Base-by-base conservation (phyloP, 2,329 filamentous ascomycete species). In the Epichloe bromicola region DNA sequence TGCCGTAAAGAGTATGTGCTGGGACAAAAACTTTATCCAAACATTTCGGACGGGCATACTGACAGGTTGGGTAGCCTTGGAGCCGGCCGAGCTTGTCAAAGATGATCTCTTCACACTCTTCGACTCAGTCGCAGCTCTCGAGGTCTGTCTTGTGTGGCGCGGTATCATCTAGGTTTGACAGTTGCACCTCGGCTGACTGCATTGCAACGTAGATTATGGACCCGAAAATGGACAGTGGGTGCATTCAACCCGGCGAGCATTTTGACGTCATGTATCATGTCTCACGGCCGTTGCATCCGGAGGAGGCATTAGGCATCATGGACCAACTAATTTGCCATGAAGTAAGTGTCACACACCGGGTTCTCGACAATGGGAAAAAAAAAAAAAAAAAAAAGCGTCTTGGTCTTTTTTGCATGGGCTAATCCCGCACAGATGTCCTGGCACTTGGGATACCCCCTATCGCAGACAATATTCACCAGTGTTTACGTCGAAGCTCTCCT, bases 151-250 rank as follows among this genome's bases (percentile, higher is more conserved):
- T 36, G 43, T 11, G 42, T 43, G 26, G 23, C 12, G 30, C 4
- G 15, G 19, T 10, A 4, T 10, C 10, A 14, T 5, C 14, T 8
- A 4, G 42, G 17, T 10, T 33, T 8, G 44, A 46, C 30, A 30
- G 30, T 30, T 11, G 33, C 44, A 19, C 8, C 30, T 39, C 2
- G 14, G 14, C 48, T 49, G 48, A 49, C 19, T 17, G 42, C 15
- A 33, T n/a, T 30, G 17, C 14, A 30, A 8, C 33, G 4, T 43
- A 98, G 93, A 95, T 98, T 60, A 96, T 96, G 88, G 93, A 98
- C 63, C 83, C 87, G 1, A 98, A 97, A 69, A 98, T 98, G 93
- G 93, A 98, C 67, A 96, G 88, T 63, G 93, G 93, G 30, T 89
- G 85, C 57, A 73, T 94, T 6, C 76, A 80, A 19, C 80, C 85